Base-by-base conservation (phyloP, 768 basidiomycete species). In the Fistulinella prunicolor region DNA sequence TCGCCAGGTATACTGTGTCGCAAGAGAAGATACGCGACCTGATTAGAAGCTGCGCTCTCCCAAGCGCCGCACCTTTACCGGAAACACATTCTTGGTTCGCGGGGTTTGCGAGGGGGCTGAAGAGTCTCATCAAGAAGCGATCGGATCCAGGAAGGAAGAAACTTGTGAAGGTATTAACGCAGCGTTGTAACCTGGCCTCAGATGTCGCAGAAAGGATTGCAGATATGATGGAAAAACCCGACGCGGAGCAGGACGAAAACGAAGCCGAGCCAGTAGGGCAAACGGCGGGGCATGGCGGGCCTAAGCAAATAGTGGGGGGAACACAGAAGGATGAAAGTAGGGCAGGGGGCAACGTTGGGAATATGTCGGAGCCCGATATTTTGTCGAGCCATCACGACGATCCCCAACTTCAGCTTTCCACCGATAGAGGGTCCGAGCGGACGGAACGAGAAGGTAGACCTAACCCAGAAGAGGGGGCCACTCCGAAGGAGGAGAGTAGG, bases 151-250 rank as follows among this genome's bases (percentile, higher is more conserved):
- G 49, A 22, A 50, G 36, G 42, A 61, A 23, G 43, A 50, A 64
- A 7, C 22, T 62, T 3, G 5, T 59, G 36, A 42, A 47, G 32
- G 44, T 57, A 26, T 50, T 65, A 44, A 56, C 42, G 20, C n/a
- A 46, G 14, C 66, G 64, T 16, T 67, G 65, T 38, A 54, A 50
- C 30, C 47, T 67, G 54, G 58, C 64, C 21, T 41, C 44, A 12
- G 64, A 62, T 6, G 61, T 59, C 1, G 64, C 64, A 16, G 53
- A 38, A 36, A 53, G 26, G 43, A 49, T 65, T 10, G 66, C 44
- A 17, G 44, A 46, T 3, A 52, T 65, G 46, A 61, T 65, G 50
- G 52, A 44, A 26, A 49, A 47, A 9, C 46, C 44, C 19, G 62
- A 38, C 10, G 44, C 20, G 9, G 19, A 10, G 17, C 39, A 19